These are phyloP conservation scores for Nothophytophthora sp. DNA, from an alignment of 352 stramenopile genomes.

Conservation along the genomic window DNA sequence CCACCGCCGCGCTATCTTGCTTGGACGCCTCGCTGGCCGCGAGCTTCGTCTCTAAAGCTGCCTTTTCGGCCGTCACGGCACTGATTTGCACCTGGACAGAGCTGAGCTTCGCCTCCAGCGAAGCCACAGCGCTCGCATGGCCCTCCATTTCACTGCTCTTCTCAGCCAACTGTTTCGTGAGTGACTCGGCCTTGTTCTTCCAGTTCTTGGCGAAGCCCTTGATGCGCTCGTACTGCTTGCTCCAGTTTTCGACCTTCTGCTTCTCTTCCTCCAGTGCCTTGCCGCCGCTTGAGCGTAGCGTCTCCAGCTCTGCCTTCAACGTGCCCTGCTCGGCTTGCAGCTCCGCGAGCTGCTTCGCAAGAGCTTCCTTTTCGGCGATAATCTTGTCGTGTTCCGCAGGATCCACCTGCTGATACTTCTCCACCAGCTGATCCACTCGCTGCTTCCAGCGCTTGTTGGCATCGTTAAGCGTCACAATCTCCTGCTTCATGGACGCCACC, in stretches of 20 bases:
- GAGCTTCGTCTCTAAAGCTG: conserved; percentile 45
- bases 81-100: conserved; percentile 30
- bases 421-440: conserved; percentile 77
- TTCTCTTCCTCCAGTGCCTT: conserved; percentile 67
- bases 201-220: conserved; percentile 84
- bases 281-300: conserved; percentile 38
- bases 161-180: conserved; percentile 66
- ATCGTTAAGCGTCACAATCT: conserved; percentile 56
- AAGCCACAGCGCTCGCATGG: conserved; percentile 32
- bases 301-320: conserved; percentile 52
- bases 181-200: conserved; percentile 72
- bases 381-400: conserved; percentile 73
- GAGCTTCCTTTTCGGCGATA: conserved; percentile 52
- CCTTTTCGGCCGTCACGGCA: conserved; percentile 39
- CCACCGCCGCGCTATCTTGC: conserved; percentile 31
- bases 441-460: conserved; percentile 80
- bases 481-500: conserved; percentile 61
- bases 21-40: conserved; percentile 37
- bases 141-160: conserved; percentile 70
- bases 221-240: conserved; percentile 79
- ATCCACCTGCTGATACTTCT: conserved; percentile 85
- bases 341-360: conserved; percentile 47
- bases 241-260: conserved; percentile 66
- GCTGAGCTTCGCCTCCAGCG: conserved; percentile 44
- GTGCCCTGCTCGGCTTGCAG: conserved; percentile 40